Evolutionary conservation across 1,284 basidiomycete species (phyloP), one percentile per base, ranked within the genome.

Genomic region (Coniophora puteana): DNA sequence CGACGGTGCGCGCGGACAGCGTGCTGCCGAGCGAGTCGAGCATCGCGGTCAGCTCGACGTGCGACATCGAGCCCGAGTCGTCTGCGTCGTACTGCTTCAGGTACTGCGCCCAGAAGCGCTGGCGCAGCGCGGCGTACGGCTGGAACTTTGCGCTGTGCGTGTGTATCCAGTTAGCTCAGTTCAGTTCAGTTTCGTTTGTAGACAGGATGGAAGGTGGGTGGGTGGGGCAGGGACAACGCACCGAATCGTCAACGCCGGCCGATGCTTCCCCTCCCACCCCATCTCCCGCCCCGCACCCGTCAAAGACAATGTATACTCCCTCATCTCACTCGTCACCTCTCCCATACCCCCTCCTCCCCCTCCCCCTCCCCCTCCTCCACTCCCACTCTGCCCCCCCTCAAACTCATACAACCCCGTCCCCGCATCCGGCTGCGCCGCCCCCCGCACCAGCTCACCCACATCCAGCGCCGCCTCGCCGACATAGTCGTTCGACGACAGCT

Each of bases 1-100:
- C 76, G 47, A 94, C 70, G 1, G 95, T 99, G 36, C 80, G 71
- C 1, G 63, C 66, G 4, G 89, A 89, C 27, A 99, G 77, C 0
- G 95, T 98, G 3, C 93, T 95, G 4, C 94, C 93, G 22, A 99
- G 80, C 5, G 93, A 96, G 66, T 97, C 93, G 38, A 99, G 83
- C 91, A 98, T 95, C n/a, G 89, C 88, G 0, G 86, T 87, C 18
- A 99, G 72, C 63, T 99, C 95, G 40, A 95, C 69, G 46, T 84
- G 82, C 0, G 91, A 94, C 28, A 95, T 67, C 1, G 74, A 65
- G n/a, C 71, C 69, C 1, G 82, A 88, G 47, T 95, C 90, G 61
- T 95, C 93, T 0, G 84, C 77, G 54, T 98, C 94, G 62, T 96
- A 99, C 52, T 96, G 87, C 46, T 79, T 78, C 27, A 95, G 76